Conservation (phyloP, 139 green algal species). For the Chlorella sp. region DNA sequence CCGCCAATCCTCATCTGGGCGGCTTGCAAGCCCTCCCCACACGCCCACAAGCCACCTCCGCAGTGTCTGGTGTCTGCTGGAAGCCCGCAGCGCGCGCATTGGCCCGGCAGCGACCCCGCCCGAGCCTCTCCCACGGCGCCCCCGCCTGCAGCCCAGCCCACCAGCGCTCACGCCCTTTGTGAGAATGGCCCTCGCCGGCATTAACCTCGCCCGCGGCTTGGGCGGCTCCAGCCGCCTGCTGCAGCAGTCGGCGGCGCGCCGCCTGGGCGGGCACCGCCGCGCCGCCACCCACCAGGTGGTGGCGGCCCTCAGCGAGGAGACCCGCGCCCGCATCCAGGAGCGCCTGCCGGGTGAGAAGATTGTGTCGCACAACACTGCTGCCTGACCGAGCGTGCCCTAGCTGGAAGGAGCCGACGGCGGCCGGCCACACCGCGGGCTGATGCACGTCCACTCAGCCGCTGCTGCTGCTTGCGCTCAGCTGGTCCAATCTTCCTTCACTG, state of each 20-base stretch:
- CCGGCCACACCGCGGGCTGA: no score
- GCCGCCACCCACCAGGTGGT: not conserved
- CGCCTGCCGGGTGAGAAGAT: constrained; percentile 29
- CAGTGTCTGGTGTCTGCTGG: no score
- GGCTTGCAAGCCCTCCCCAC: no score
- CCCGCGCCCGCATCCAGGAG: not conserved
- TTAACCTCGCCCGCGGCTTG: constrained; percentile 8
- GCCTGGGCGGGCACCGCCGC: not conserved
- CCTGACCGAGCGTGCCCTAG: no score
- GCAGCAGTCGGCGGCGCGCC: not conserved
- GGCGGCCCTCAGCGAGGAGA: not conserved
- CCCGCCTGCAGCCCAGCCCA: not conserved
- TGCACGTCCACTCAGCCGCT: not conserved
- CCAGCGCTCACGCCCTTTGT: not conserved
- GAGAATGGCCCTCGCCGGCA: not conserved
- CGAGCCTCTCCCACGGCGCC: no score
- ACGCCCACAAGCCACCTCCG: no score
- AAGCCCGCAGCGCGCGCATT: no score
- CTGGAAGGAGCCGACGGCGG: no score
- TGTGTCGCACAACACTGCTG: no score
- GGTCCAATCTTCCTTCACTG: not conserved
- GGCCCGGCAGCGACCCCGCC: no score
- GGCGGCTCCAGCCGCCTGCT: constrained; percentile 27
- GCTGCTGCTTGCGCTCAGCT: not conserved
- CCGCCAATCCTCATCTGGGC: no score